Percentiles rank a stretch among this genome's conserved stretches.
These are phyloP conservation scores for Coccinonectria pachysandricola DNA, from an alignment of 2,329 filamentous ascomycete genomes.

Conservation along the genomic window DNA sequence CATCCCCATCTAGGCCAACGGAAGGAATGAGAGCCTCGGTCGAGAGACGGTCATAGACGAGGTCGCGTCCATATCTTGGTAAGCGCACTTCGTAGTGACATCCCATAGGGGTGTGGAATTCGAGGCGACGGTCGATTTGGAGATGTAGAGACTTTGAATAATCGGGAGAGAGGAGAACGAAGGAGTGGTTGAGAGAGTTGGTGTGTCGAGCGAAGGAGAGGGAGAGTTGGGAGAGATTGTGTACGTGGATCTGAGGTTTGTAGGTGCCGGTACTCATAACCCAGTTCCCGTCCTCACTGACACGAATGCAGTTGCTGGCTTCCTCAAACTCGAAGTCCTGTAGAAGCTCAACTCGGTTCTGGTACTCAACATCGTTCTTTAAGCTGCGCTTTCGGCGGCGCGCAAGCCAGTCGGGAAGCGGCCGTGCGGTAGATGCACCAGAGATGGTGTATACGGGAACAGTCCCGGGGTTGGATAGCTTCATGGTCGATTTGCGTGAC, in stretches of 20 bases:
- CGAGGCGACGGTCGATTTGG: conserved; percentile 80
- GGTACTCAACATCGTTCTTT: conserved; percentile 87
- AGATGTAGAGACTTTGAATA: conserved; percentile 92
- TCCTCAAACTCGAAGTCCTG: conserved; percentile 98
- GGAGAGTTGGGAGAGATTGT: conserved; percentile 85
- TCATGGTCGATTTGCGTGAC: conserved; percentile 59
- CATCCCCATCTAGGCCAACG: conserved; percentile 77
- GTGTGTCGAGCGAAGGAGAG: conserved; percentile 93
- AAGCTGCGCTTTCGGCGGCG: conserved; percentile 80
- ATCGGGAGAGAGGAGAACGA: conserved; percentile 77
- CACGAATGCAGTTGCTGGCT: conserved; percentile 78
- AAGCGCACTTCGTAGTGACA: conserved; percentile 84
- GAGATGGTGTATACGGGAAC: conserved; percentile 93
- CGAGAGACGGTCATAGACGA: conserved; percentile 72
- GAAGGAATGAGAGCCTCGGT: conserved; percentile 81
- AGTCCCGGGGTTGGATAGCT: conserved; percentile 69
- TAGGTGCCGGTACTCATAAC: conserved; percentile 84
- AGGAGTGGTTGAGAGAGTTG: conserved; percentile 81
- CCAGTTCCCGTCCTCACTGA: conserved; percentile 95
- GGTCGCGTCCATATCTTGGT: conserved; percentile 82
- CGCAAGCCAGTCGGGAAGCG: conserved; percentile 91
- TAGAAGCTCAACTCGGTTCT: conserved; percentile 85
- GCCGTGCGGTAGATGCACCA: conserved; percentile 76
- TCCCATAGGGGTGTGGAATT: conserved; percentile 84
- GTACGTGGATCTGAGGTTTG: conserved; percentile 69